Base-by-base conservation (phyloP, 2,329 filamentous ascomycete genomes). In the Fusarium oxysporum region DNA sequence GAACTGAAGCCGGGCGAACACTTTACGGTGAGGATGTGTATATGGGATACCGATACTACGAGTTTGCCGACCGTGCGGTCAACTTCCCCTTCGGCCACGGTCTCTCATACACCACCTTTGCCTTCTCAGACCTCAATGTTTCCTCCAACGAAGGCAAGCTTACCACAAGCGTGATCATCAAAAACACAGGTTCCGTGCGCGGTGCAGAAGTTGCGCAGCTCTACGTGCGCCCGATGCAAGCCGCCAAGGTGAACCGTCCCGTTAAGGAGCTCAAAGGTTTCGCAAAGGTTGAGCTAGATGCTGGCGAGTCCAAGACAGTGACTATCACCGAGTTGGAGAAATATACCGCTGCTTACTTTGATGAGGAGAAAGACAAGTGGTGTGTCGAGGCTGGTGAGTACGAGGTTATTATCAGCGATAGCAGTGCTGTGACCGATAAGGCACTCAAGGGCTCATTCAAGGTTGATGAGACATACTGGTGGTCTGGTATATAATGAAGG, bases 1-100 rank as follows among this genome's bases (percentile, higher is more conserved):
- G 87, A 41, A 88, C 88, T 17, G 92, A 96, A 80, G 90, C 91
- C 40, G 89, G 92, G 48, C 88, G 92, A 64, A 90, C 92, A 0
- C 83, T 94, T 2, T 96, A 96, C 78, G 92, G 92, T 51, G 93
- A 96, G 81, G 93, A 94, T 68, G 85, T 96, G 50, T 96, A 94
- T 80, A 86, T 96, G 41, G 93, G 93, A 7, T 96, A 96, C 82
- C 87, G 93, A 28, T 94, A 91, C 84, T 96, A 94, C 80, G 93
- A 96, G 78, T 91, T 89, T 76, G 86, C 88, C n/a, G 86, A 90
- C 40, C 86, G 90, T 8, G 85, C 86, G 2, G 89, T 92, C 0
- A 86, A 92, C 33, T 96, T 95, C 81, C 87, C 92, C 64, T 97
- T 97, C 79, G 93, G 93, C 17, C 91, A 94, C 77, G 94, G 94